Evolutionary conservation across 1,284 basidiomycete species (phyloP), one percentile per base, ranked within the genome.

Genomic region (Melampsora occidentalis): DNA sequence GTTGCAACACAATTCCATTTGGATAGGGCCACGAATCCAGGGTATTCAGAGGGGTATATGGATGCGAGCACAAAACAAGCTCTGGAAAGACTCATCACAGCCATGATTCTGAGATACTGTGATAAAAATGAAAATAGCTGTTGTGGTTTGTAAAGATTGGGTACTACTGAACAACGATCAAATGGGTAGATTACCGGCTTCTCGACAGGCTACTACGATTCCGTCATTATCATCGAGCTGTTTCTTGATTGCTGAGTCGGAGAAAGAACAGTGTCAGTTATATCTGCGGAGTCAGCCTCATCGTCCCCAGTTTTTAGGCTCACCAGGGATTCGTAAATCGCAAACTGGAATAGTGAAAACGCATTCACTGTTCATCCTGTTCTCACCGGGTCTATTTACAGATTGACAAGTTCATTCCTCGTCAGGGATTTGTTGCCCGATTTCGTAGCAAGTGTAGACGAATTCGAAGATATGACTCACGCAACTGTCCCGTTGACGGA

Each of bases 151-250:
- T 12, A 14, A 46, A 46, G 42, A 14, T 46, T 3, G 42, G 9
- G 42, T 46, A 12, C 9, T 16, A 39, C 42, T 46, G 20, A 33
- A 35, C 28, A 12, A 28, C 14, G 31, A n/a, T 67, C 28, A 67
- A n/a, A 67, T 67, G 35, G 42, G n/a, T 22, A 67, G 65, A 48
- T 25, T 46, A 10, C 39, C 65, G 33, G 28, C 73, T 57, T 76
- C 73, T 18, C 73, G 73, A 59, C 73, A 76, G 20, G 73, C 73
- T 61, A 76, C 35, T 3, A 76, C 73, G 16, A 76, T 49, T 28
- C 59, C 66, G 10, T 76, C 66, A 53, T 76, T 53, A 33, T 62
- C 46, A 31, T 63, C 39, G 14, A 76, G 39, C 42, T 57, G 67
- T 61, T 76, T 76, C 12, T 65, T 51, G 46, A 76, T 69, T 35